These are phyloP conservation scores for Baorangia bicolor DNA, from an alignment of 768 basidiomycete genomes.

Conservation along the genomic window DNA sequence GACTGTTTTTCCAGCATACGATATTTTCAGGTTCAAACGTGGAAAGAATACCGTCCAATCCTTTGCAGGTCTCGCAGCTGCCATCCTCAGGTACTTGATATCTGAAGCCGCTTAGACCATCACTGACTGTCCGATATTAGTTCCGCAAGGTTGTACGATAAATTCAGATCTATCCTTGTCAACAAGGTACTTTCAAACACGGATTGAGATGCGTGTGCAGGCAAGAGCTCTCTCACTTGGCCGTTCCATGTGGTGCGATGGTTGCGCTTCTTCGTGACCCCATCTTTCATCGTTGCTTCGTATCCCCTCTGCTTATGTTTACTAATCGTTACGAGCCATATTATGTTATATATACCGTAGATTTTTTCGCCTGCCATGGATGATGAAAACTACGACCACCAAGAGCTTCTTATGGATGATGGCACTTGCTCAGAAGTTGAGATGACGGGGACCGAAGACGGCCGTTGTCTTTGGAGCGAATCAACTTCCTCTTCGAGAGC, in stretches of 20 bases:
- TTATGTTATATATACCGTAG: constrained; percentile 17
- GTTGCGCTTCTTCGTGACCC: neutral
- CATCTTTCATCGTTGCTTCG: neutral
- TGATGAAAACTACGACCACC: constrained; percentile 22
- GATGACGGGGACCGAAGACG: constrained; percentile 1
- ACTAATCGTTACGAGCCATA: neutral
- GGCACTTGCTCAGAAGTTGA: neutral
- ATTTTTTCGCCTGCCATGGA: neutral
- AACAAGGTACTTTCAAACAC: constrained; percentile 40
- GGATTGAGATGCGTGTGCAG: constrained; percentile 12
- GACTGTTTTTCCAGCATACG: constrained; percentile 55
- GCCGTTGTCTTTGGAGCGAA: constrained; percentile 26
- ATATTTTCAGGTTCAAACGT: constrained; percentile 69
- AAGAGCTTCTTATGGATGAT: constrained; percentile 11
- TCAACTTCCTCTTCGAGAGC: constrained; percentile 61
- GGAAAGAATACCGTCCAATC: constrained; percentile 62
- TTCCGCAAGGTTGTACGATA: constrained; percentile 72
- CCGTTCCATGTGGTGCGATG: neutral
- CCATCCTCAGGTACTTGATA: constrained; percentile 62
- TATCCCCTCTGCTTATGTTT: constrained; percentile 1
- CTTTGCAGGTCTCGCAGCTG: constrained; percentile 65
- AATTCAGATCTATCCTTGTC: constrained; percentile 60
- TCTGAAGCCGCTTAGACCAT: neutral
- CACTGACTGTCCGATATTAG: constrained; percentile 37
- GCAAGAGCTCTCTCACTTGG: neutral